Percentiles rank a stretch among this genome's conserved stretches.
phyloP scores from a whole-genome alignment of 768 basidiomycete genomes.

The Boletus fagicola region DNA sequence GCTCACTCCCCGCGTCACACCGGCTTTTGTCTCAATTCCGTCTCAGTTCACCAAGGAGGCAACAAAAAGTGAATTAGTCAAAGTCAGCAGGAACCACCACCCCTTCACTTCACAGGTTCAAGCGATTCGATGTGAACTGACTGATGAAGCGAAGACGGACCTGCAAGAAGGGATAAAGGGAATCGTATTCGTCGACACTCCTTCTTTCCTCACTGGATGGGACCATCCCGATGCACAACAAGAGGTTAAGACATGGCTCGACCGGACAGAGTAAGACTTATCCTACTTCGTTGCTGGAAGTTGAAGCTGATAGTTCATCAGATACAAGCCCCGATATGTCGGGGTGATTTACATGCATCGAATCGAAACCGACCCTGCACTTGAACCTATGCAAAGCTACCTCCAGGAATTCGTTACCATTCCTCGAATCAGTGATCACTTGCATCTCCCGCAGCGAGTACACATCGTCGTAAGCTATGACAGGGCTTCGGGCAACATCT shows the following conservation, averaged over 20 bases:
- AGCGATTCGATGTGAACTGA: slow-evolving; percentile 15
- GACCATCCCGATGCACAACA: slow-evolving; percentile 1
- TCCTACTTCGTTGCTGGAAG: not conserved
- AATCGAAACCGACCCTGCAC: slow-evolving; percentile 14
- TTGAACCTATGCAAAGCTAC: slow-evolving; percentile 3
- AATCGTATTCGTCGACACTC: slow-evolving; percentile 23
- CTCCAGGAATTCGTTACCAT: slow-evolving; percentile 1
- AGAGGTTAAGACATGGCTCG: slow-evolving; percentile 7
- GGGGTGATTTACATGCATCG: slow-evolving; percentile 22
- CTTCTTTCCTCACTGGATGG: slow-evolving; percentile 20
- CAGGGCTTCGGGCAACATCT: not conserved
- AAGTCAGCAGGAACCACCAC: not conserved
- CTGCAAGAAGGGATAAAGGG: slow-evolving; percentile 1
- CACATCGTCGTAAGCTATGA: slow-evolving; percentile 16
- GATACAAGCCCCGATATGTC: slow-evolving; percentile 3
- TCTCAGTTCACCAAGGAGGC: slow-evolving; percentile 15
- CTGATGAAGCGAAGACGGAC: slow-evolving; percentile 3
- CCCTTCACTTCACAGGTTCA: slow-evolving; percentile 9
- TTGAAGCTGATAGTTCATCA: not conserved
- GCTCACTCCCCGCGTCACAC: no score
- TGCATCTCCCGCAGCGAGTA: not conserved
- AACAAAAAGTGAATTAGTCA: slow-evolving; percentile 2
- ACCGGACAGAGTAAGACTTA: not conserved
- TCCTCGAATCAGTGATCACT: not conserved
- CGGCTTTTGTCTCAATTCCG: not conserved